Conservation (phyloP, 345 rosid genomes). For the Xanthoceras sorbifolium region DNA sequence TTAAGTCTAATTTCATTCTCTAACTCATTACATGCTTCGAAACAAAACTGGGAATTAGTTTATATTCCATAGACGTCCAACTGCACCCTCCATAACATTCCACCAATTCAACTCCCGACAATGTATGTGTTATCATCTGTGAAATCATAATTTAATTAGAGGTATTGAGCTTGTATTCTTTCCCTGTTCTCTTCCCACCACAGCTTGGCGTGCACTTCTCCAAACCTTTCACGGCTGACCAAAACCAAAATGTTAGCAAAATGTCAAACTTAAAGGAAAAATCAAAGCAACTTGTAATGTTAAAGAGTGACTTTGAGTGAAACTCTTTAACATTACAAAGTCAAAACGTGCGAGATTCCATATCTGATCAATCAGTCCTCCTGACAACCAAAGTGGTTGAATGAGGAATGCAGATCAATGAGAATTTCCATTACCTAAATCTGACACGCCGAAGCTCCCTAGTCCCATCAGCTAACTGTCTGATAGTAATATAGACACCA, state of each 20-base stretch:
- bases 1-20: neutral
- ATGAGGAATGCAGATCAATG: neutral
- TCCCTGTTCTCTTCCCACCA: slow-evolving; percentile 99
- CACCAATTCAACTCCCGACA: neutral
- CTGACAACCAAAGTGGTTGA: no score
- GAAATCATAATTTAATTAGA: slow-evolving; percentile 40
- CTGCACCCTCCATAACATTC: slow-evolving; percentile 3
- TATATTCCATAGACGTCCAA: no score
- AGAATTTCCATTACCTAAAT: slow-evolving; percentile 63
- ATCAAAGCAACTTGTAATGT: no score
- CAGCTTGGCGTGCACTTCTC: slow-evolving; percentile 86
- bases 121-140: neutral
- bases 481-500: slow-evolving; percentile 90
- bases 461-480: slow-evolving; percentile 83
- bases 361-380: no score
- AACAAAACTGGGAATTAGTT: slow-evolving; percentile 31
- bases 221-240: slow-evolving; percentile 86
- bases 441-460: slow-evolving; percentile 97
- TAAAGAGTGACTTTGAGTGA: no score
- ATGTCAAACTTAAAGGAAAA: no score
- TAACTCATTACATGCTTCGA: neutral
- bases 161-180: slow-evolving; percentile 93
- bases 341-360: no score
- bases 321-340: no score
- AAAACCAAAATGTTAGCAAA: neutral